Evolutionary conservation across 768 basidiomycete species (phyloP), one percentile per base, ranked within the genome.

Genomic region (Termitomyces sp.): DNA sequence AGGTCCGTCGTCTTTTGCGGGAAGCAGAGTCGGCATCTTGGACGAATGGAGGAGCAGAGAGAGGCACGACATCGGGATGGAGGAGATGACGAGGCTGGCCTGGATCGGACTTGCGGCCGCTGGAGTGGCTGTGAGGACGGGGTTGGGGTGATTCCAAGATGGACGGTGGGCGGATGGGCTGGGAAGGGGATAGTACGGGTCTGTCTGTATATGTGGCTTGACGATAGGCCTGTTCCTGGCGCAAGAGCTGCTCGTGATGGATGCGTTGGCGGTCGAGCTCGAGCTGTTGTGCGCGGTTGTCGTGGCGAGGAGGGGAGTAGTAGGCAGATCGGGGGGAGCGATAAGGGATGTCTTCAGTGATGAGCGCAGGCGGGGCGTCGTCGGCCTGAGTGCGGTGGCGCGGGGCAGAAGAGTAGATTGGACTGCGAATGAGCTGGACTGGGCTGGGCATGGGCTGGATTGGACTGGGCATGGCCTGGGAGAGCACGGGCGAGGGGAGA

Each of bases 1-100:
- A 77, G 18, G 37, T 39, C 49, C 78, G 73, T 26, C 72, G 72
- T 60, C 75, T 78, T 68, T 79, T 79, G 62, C 67, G 71, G 24
- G 24, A 36, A 16, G 50, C 37, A 6, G 45, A 15, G 42, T 63
- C 60, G 28, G 16, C 15, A 16, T 41, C 33, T 41, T 55, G 55
- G 8, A 56, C 42, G 26, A 39, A 52, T n/a, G 56, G 29, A 31
- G 49, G 59, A 5, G 54, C 33, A 20, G 63, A 58, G 37, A 53
- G 60, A 54, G 51, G 57, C 42, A 47, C 45, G 44, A 46, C 55
- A 46, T 41, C 41, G 49, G 57, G 49, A 33, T 64, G 60, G 45
- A 62, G 46, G 56, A 65, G 49, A 54, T 55, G 56, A 51, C 65
- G 58, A 20, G 39, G 39, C 15, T 62, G 64, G 28, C 58, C 59